Base-by-base conservation (phyloP, 495 filamentous ascomycete genomes). In the Staphylotrichum longicolle region DNA sequence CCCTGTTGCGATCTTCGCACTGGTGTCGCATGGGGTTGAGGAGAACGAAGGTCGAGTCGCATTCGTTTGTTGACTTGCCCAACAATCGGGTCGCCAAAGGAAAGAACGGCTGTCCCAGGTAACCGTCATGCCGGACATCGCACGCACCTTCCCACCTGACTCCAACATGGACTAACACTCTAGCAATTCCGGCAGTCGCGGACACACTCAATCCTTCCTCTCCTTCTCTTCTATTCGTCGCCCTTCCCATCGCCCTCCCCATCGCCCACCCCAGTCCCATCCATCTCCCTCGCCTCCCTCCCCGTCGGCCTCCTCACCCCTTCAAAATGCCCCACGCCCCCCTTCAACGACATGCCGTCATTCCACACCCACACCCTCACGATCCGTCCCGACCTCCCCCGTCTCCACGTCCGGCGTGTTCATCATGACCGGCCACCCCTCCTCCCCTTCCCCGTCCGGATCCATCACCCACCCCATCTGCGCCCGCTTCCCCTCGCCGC, bases 311-410 rank as follows among this genome's bases (percentile, higher is more conserved):
- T 58, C 55, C 51, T 53, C 1, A 66, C 42, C 52, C 67, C 67
- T 54, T 66, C 67, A 37, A 59, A 66, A 49, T 69, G 67, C 45
- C 67, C 67, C 39, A 65, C 52, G 14, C 61, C 61, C 1, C 64
- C 67, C 10, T 47, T 34, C 45, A 62, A 45, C 51, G 61, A 64
- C 9, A 4, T 34, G 34, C 67, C 62, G 30, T 69, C 64, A 49
- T 69, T 69, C 48, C 54, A 69, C 34, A 69, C 64, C 67, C 67
- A 69, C 42, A 69, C 51, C 59, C 67, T 58, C 59, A 69, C 54
- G 9, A 69, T 61, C 7, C 60, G 44, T 56, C 57, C 53, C 67
- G 3, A 52, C 51, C 50, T 69, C 64, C 12, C 30, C 61, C 33
- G 42, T 59, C 12, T 63, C 59, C 10, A 66, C 59, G 7, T 57